Evolutionary conservation across 352 stramenopile genomes (phyloP), one percentile per base, ranked within the genome.

Genomic region (Pythium sukuiense): DNA sequence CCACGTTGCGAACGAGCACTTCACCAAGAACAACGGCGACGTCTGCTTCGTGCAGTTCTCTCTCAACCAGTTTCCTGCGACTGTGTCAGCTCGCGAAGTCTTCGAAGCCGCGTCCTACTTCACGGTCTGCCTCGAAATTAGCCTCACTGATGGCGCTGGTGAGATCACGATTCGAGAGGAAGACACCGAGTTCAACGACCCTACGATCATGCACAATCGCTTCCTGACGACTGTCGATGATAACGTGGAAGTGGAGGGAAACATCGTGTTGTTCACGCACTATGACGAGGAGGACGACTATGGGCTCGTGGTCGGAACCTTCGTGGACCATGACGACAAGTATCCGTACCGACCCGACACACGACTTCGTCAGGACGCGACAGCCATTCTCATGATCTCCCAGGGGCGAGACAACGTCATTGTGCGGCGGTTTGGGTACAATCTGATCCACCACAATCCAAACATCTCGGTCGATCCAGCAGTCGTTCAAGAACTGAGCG

Each of bases 11-110:
- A 75, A 65, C 55, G 77, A 77, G 24, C 72, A 75, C 24, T 88
- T 84, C 48, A 62, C 79, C 49, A 79, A 69, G 24, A 69, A 76
- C 12, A 24, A 20, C 9, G 77, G 76, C 2, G 74, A 87, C 37
- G 80, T 71, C 26, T 83, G 74, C 59, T 79, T 61, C 12, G 57
- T 76, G 12, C 70, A 73, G 29, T 87, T 84, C 60, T 69, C 35
- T 18, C 9, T 70, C 3, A 20, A 20, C 20, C 63, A 70, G 48
- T 61, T 70, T 33, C 49, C 63, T 2, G 13, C 26, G 30, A 39
- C 13, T 2, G 16, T 48, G 3, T 45, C 43, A 0, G 63, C 59
- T 14, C 55, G 56, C 27, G 30, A 64, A 30, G 56, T 70, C 14
- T 64, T 64, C 50, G 55, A 64, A n/a, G 55, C 48, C 6, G 48